phyloP scores from a whole-genome alignment of 2,329 filamentous ascomycete genomes.

The Ceratocystis destructans region DNA sequence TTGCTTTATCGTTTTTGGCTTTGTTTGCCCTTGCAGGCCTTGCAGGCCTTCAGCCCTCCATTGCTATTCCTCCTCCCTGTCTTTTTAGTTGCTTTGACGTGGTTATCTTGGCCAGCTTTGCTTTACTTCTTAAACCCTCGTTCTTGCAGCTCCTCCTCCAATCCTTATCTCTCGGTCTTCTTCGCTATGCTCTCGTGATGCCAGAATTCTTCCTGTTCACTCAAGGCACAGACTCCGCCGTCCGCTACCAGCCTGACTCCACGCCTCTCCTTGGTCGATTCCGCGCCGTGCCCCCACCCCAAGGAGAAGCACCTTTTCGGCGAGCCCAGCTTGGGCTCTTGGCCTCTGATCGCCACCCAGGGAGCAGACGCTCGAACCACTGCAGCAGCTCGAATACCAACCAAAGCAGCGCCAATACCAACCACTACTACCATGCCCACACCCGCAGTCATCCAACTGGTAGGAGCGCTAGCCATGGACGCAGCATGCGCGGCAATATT shows the following conservation, averaged over 20 bases:
- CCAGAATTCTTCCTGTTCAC: slow-evolving; percentile 55
- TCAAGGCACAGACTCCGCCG: slow-evolving; percentile 46
- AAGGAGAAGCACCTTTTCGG: slow-evolving; percentile 11
- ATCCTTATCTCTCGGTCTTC: background rate
- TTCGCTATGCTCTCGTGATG: slow-evolving; percentile 30
- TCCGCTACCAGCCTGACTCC: slow-evolving; percentile 37
- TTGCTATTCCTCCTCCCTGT: background rate
- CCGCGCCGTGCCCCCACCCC: slow-evolving; percentile 43
- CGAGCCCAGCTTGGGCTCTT: slow-evolving; percentile 17
- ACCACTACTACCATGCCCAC: background rate
- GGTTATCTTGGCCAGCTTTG: background rate
- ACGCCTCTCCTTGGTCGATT: slow-evolving; percentile 52
- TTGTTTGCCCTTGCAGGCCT: background rate
- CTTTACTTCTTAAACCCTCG: background rate
- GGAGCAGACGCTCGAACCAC: slow-evolving; percentile 3
- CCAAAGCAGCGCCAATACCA: slow-evolving; percentile 21
- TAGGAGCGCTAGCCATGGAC: slow-evolving; percentile 29
- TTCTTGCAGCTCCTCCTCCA: background rate
- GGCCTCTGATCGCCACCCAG: slow-evolving; percentile 15
- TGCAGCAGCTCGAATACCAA: slow-evolving; percentile 5
- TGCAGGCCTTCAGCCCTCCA: background rate
- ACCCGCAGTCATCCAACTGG: slow-evolving; percentile 25
- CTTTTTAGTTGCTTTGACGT: slow-evolving; percentile 1
- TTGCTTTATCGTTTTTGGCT: too few relatives aligned
- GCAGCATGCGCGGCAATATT: background rate